Base-by-base conservation (phyloP, 345 rosid genomes). In the Salix arbutifolia region DNA sequence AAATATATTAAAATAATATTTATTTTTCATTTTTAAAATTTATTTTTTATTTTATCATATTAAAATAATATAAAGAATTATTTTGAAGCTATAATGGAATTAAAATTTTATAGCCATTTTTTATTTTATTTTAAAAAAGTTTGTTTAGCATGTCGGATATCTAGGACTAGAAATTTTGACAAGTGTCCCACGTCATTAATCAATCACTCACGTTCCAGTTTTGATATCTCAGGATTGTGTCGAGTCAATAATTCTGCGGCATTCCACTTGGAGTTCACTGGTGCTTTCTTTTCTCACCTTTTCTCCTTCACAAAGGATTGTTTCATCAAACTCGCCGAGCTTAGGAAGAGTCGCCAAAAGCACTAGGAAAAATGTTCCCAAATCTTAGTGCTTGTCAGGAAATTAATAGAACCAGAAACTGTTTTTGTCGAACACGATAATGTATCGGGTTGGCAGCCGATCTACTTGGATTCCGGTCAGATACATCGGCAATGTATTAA, bases 131-230 rank as follows among this genome's bases (percentile, higher is more conserved):
- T n/a, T 30, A 33, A 33, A 37, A 37, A 37, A 37, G 9, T 37
- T 37, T 38, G 10, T 38, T 8, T 37, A 1, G 6, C 44, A 40
- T 40, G 44, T 40, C 44, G 44, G 44, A 40, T 9, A 40, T 40
- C 44, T 40, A 2, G 44, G 44, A 40, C 44, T 40, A 9, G 13
- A 8, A 40, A 40, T 9, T 40, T 40, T 8, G 44, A 10, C 11
- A 9, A 40, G 3, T 38, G 42, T 40, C 11, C 44, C 44, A 2
- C 44, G 44, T 2, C 44, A 40, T 40, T 11, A 10, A 40, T 11
- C 87, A 81, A 74, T 74, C 85, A 74, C 56, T 76, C 80, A 69
- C 25, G 3, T 28, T 60, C 16, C 67, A 21, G 38, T 2, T 65
- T 18, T 48, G 37, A 23, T 70, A 7, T 26, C 50, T 38, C 65